Evolutionary conservation across 257 asterid genomes (phyloP).

Genomic region (Mitragyna speciosa): DNA sequence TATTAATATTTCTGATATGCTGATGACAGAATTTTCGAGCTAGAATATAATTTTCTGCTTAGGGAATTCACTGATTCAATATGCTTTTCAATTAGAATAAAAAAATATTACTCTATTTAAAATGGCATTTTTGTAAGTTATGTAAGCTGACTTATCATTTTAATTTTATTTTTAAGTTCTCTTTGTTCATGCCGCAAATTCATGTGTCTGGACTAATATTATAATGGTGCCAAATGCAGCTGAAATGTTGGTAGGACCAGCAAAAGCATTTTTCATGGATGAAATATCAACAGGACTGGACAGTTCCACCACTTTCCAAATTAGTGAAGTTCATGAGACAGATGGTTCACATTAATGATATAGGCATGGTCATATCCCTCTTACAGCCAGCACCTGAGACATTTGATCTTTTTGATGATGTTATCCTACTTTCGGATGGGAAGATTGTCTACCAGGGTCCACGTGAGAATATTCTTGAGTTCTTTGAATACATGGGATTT

Average conservation of each 20-base stretch:
- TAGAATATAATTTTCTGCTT: not conserved
- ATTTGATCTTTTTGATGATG: conserved; percentile 69
- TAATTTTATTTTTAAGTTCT: not conserved
- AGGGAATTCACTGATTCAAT: not conserved
- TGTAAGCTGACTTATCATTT: not conserved
- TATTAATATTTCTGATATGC: not conserved
- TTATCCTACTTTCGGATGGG: conserved; percentile 78
- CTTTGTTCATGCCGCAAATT: not conserved
- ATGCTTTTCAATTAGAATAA: not conserved
- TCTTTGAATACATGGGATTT: conserved; percentile 66
- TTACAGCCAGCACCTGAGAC: conserved; percentile 88
- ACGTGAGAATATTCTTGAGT: conserved; percentile 62
- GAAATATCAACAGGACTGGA: conserved; percentile 88
- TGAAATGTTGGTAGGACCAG: conserved; percentile 94
- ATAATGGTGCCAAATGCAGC: conserved; percentile 37
- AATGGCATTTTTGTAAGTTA: not conserved
- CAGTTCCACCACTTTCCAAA: conserved; percentile 88
- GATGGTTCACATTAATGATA: conserved; percentile 75
- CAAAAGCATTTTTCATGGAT: conserved; percentile 91
- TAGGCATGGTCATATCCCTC: conserved; percentile 78
- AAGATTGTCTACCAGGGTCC: conserved; percentile 79
- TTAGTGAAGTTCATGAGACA: conserved; percentile 77
- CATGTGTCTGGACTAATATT: not conserved
- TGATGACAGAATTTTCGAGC: not conserved
- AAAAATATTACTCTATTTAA: not conserved